Base-by-base conservation (phyloP, 2,329 filamentous ascomycete genomes). In the Trichoderma sp. region DNA sequence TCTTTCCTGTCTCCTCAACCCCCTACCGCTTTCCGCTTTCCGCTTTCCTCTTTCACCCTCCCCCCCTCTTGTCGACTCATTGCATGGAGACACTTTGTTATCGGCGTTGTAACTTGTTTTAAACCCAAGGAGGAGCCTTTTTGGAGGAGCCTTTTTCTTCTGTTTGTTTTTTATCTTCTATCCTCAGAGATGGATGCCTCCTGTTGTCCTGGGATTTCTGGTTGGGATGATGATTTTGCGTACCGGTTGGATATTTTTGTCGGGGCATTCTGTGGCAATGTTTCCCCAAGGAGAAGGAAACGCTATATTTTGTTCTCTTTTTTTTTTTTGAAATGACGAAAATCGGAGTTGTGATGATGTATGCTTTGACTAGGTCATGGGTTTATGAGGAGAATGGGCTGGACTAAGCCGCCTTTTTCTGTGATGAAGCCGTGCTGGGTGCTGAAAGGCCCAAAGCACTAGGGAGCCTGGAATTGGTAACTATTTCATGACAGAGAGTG, bases 221-320 rank as follows among this genome's bases (percentile, higher is more conserved):
- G 59, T 58, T 36, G 50, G 61, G 28, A 67, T 61, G 67, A 71
- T 62, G 63, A 61, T 59, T 61, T 67, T 26, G 43, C 61, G 55
- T 26, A 66, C 30, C 9, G 69, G 80, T 79, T 59, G 50, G 65
- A 69, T 34, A 55, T 57, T 39, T 39, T 53, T 69, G 43, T 57
- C 47, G 58, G 61, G 55, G 47, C 66, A 43, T 71, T 43, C 36
- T 34, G 13, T 43, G 53, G 39, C 13, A 26, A 39, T 36, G 20
- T 61, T 50, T 69, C 30, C 39, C 20, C n/a, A 32, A 20, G 30
- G 65, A 55, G 32, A 70, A 28, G 30, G 53, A 39, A 28, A 61
- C 15, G n/a, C 11, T 57, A 30, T 30, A 36, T 66, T 34, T 53
- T 28, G 7, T 57, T 36, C 28, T 13, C 39, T 39, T 67, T 23